These are phyloP conservation scores for Tricladium varicosporioides DNA, from an alignment of 2,329 filamentous ascomycete species.

Conservation along the genomic window DNA sequence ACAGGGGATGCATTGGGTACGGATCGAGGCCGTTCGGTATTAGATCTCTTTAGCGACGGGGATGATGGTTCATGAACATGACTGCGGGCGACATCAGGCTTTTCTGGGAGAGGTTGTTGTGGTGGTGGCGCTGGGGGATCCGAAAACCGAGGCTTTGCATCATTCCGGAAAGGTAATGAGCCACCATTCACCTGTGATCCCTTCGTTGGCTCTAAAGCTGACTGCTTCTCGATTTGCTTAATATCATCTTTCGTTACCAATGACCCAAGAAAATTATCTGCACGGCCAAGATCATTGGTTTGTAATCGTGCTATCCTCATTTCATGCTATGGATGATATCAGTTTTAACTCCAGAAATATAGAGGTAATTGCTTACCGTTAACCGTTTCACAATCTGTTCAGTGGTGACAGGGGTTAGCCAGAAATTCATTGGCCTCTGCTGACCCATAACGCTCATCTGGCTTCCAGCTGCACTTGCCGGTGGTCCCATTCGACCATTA, in stretches of 20 bases:
- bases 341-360: conserved; percentile 7
- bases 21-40: conserved; percentile 71
- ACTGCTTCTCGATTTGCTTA: conserved; percentile 55
- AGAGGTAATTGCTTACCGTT: conserved; percentile 23
- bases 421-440: conserved; percentile 76
- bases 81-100: conserved; percentile 67
- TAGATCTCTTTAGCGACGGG: conserved; percentile 69
- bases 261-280: conserved; percentile 75
- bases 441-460: conserved; percentile 61
- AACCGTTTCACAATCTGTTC: conserved; percentile 86
- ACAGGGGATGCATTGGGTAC: conserved; percentile 46
- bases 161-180: conserved; percentile 55
- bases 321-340: conserved; percentile 61
- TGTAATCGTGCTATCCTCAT: conserved; percentile 88
- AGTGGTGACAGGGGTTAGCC: conserved; percentile 84
- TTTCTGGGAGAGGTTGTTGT: conserved; percentile 89
- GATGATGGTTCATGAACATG: conserved; percentile 44
- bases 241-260: conserved; percentile 71
- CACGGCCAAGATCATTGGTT: conserved; percentile 78
- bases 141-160: conserved; percentile 81
- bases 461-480: conserved; percentile 52
- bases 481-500: conserved; percentile 55
- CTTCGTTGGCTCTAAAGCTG: conserved; percentile 48
- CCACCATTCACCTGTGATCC: conserved; percentile 44
- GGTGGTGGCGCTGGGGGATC: conserved; percentile 92